These are phyloP conservation scores for Aspergillus affinis DNA, from an alignment of 495 filamentous ascomycete species.

Conservation along the genomic window DNA sequence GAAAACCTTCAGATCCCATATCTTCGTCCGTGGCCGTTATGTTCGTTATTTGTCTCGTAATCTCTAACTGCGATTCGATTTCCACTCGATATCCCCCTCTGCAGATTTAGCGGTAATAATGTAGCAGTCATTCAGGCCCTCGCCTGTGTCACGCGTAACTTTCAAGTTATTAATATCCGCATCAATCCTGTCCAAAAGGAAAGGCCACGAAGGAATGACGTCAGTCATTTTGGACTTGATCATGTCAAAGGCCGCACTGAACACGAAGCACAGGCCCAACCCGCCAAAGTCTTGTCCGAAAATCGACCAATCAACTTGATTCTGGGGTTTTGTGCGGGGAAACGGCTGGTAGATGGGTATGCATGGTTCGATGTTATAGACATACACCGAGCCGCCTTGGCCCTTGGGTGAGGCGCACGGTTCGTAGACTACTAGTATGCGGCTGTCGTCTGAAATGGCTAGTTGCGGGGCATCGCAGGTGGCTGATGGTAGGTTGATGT, in stretches of 20 bases:
- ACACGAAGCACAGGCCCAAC: background rate
- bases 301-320: background rate
- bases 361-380: constrained; percentile 12
- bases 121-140: background rate
- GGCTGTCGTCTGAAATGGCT: constrained; percentile 16
- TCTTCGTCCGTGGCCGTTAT: background rate
- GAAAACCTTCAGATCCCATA: background rate
- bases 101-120: constrained; percentile 4
- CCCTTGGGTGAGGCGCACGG: constrained; percentile 9
- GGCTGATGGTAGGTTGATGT: constrained; percentile 17
- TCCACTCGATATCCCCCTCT: background rate
- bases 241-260: background rate
- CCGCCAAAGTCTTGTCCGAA: background rate
- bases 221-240: constrained; percentile 5
- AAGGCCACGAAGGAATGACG: constrained; percentile 10
- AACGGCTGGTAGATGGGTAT: background rate
- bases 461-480: constrained; percentile 18
- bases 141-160: background rate
- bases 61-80: background rate
- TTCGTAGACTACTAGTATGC: constrained; percentile 19
- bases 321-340: background rate
- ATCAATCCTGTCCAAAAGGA: constrained; percentile 10
- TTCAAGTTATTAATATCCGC: constrained; percentile 7
- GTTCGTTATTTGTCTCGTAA: background rate
- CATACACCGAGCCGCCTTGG: constrained; percentile 18